These are phyloP conservation scores for Trichoderma polysporum DNA, from an alignment of 2,329 filamentous ascomycete genomes.

Conservation along the genomic window DNA sequence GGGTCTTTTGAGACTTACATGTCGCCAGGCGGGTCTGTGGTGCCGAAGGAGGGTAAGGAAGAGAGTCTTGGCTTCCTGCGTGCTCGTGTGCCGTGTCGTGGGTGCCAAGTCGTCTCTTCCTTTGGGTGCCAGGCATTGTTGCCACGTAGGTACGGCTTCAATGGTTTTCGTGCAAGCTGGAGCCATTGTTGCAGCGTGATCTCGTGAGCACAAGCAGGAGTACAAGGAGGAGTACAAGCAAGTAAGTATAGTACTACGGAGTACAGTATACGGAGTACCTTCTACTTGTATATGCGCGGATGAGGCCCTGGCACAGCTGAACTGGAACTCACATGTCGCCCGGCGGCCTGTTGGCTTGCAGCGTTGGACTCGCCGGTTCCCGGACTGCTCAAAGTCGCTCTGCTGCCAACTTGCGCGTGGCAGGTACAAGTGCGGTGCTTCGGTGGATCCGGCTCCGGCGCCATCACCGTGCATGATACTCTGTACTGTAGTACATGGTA, in stretches of 20 bases:
- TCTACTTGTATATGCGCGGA: too few relatives aligned
- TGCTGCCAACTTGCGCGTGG: too few relatives aligned
- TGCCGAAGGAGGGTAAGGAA: not conserved
- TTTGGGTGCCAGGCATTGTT: not conserved
- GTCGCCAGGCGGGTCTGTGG: conserved; percentile 9
- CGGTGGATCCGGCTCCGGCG: not conserved
- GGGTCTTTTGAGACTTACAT: conserved; percentile 1
- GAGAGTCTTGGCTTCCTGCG: not conserved
- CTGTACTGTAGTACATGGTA: too few relatives aligned
- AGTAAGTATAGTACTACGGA: too few relatives aligned
- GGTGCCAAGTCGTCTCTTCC: not conserved
- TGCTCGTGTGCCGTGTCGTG: not conserved
- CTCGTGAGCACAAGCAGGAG: too few relatives aligned
- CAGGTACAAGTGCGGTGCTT: not conserved
- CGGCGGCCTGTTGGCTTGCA: not conserved
- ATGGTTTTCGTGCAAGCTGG: too few relatives aligned
- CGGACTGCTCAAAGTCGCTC: not conserved
- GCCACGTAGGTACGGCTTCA: not conserved
- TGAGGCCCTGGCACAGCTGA: not conserved
- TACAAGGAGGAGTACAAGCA: too few relatives aligned
- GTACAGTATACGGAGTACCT: too few relatives aligned
- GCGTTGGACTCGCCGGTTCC: not conserved
- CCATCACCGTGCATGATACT: not conserved
- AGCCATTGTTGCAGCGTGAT: too few relatives aligned
- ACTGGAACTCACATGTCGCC: not conserved